Evolutionary conservation across 2,329 filamentous ascomycete genomes (phyloP), one percentile per base, ranked within the genome.

Genomic region (Clonostachys solani): DNA sequence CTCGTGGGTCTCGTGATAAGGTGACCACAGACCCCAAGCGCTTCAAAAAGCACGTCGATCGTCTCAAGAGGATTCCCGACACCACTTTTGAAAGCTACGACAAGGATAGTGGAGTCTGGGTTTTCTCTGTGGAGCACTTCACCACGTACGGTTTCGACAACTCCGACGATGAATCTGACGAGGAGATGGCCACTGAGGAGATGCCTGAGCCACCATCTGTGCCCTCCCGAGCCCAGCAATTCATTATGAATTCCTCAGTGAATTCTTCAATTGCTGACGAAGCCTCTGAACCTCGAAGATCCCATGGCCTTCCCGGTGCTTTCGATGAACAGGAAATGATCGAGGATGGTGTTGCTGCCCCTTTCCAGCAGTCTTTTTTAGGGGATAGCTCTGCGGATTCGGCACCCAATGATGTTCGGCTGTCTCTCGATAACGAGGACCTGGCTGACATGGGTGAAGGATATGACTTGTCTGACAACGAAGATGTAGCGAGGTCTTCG

Each of bases 41-140:
- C 23, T 83, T 90, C 52, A 79, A 85, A 36, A 95, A 91, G 68
- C 94, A 99, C 65, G 70, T 96, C 47, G 82, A 86, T 50, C 86
- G 89, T 46, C 80, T 99, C 19, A 87, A 84, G 73, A 82, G 80
- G 49, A 90, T 96, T 36, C 72, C 74, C 9, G 86, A 89, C 62
- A 97, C 94, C 0, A 82, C 83, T 5, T 97, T 96, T 58, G 75
- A 92, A 56, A 77, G 78, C 57, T 99, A 96, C 65, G 80, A 95
- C 53, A 74, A 77, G 48, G 77, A 89, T 2, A 91, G 84, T 45
- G 94, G 92, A 45, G 80, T 88, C 42, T 99, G 95, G 95, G 81
- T 81, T 13, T 99, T 99, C 71, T 83, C 76, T 10, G 94, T 99
- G n/a, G 84, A 92, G 59, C 94, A 99, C 66, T 99, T 95, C 65